These are phyloP conservation scores for Globisporangium orthogonon DNA, from an alignment of 352 stramenopile genomes.

Conservation along the genomic window DNA sequence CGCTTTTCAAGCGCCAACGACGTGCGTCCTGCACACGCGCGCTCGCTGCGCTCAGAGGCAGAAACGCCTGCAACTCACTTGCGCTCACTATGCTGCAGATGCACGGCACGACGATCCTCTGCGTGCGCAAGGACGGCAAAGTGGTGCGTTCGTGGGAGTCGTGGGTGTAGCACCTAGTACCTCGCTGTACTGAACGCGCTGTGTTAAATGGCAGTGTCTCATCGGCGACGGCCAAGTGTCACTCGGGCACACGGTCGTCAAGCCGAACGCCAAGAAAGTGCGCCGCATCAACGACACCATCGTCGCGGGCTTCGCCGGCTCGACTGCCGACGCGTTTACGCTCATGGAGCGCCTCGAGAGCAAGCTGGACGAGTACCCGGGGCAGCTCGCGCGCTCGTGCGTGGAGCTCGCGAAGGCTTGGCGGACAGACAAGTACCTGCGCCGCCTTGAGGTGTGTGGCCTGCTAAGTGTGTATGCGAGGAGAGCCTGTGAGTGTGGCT, in stretches of 20 bases:
- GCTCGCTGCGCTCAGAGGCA: neutral
- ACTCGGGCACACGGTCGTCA: conserved; percentile 93
- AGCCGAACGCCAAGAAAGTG: conserved; percentile 98
- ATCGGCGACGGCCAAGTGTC: conserved; percentile 98
- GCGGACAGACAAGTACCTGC: conserved; percentile 98
- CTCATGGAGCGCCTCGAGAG: conserved; percentile 97
- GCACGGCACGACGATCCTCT: conserved; percentile 97
- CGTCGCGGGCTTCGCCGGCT: conserved; percentile 95
- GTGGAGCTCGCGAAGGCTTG: conserved; percentile 99
- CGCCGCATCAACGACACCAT: conserved; percentile 93
- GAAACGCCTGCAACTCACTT: neutral
- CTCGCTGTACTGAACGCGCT: neutral
- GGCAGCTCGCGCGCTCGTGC: conserved; percentile 94
- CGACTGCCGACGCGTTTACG: conserved; percentile 97
- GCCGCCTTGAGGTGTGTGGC: conserved; percentile 85
- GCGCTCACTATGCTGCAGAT: conserved; percentile 35
- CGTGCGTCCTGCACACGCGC: conserved; percentile 14
- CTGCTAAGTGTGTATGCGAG: neutral
- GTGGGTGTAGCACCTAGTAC: too few species aligned
- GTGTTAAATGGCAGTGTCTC: conserved; percentile 54
- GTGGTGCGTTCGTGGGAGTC: conserved; percentile 69
- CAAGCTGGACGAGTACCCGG: conserved; percentile 97
- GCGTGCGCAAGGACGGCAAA: conserved; percentile 96
- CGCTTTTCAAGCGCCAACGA: conserved; percentile 52
- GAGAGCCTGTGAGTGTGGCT: too few species aligned